Evolutionary conservation across 768 basidiomycete genomes (phyloP).

Genomic region (Multifurca ochricompacta): DNA sequence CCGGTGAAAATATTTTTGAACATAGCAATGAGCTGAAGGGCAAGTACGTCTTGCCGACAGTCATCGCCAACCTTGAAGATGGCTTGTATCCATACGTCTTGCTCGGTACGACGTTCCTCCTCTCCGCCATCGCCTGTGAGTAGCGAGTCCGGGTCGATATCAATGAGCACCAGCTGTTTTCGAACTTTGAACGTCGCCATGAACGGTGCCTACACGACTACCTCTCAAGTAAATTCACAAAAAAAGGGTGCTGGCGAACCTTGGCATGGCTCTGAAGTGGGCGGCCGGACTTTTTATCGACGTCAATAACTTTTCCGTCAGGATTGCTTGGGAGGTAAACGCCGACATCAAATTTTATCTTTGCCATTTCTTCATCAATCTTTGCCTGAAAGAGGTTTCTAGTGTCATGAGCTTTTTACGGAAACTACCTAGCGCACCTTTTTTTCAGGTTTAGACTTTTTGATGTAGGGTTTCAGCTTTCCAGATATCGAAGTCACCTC

Average conservation of each 20-base stretch:
- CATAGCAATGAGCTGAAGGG: constrained; percentile 96
- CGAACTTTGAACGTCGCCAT: constrained; percentile 99
- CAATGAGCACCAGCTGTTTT: constrained; percentile 65
- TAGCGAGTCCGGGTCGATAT: constrained; percentile 67
- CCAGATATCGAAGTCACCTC: constrained; percentile 98
- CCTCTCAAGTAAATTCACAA: constrained; percentile 2
- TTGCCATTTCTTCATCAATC: constrained; percentile 99
- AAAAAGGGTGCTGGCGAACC: constrained; percentile 34
- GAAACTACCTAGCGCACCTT: constrained; percentile 46
- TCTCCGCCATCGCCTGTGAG: constrained; percentile 54
- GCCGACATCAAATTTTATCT: constrained; percentile 86
- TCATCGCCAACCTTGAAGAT: constrained; percentile 99
- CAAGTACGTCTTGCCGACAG: constrained; percentile 97
- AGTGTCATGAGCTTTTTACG: not conserved
- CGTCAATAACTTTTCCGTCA: constrained; percentile 92
- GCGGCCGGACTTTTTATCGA: constrained; percentile 93
- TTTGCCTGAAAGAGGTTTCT: constrained; percentile 56
- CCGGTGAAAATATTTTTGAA: constrained; percentile 96
- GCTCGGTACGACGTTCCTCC: constrained; percentile 40
- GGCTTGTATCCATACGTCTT: constrained; percentile 89
- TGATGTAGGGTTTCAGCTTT: constrained; percentile 94
- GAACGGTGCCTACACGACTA: constrained; percentile 76
- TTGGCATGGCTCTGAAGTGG: constrained; percentile 98
- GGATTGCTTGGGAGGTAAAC: constrained; percentile 98
- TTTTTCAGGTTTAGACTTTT: constrained; percentile 91